Conservation (phyloP, 2,329 filamentous ascomycete genomes). For the Cryphonectria japonica region DNA sequence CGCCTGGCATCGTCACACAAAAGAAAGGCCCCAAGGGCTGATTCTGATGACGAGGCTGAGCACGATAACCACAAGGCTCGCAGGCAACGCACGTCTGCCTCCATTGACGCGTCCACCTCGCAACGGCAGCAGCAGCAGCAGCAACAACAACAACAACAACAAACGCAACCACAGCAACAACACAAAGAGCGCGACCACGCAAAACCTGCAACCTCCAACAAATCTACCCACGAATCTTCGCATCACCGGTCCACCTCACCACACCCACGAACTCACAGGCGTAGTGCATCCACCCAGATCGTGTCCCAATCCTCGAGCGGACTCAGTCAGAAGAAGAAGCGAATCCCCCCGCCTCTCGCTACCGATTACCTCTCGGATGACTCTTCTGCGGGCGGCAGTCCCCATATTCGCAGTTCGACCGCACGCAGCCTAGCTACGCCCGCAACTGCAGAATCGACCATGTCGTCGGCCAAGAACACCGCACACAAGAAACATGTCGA, state of each 20-base stretch:
- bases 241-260: slow-evolving; percentile 63
- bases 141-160: background rate
- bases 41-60: slow-evolving; percentile 63
- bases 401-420: slow-evolving; percentile 62
- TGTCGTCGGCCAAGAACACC: slow-evolving; percentile 69
- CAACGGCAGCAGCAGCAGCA: slow-evolving; percentile 10
- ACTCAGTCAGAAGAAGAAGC: slow-evolving; percentile 63
- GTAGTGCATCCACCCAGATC: slow-evolving; percentile 68
- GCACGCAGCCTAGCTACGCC: slow-evolving; percentile 60
- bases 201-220: slow-evolving; percentile 41
- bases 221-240: slow-evolving; percentile 39
- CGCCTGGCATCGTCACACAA: slow-evolving; percentile 53
- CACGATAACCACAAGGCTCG: slow-evolving; percentile 56
- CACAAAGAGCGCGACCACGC: slow-evolving; percentile 35
- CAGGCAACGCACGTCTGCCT: slow-evolving; percentile 55
- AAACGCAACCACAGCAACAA: background rate
- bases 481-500: slow-evolving; percentile 87
- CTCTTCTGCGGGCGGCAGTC: slow-evolving; percentile 64
- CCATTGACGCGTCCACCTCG: slow-evolving; percentile 33
- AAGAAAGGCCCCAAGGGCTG: slow-evolving; percentile 56
- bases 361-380: slow-evolving; percentile 71
- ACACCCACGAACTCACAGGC: slow-evolving; percentile 59
- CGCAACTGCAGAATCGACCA: slow-evolving; percentile 60
- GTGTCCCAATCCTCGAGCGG: slow-evolving; percentile 59
- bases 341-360: slow-evolving; percentile 62